A percentile compares a stretch with the other conserved stretches of the same genome.
These are phyloP conservation scores for Fusarium tjaetaba DNA, from an alignment of 2,329 filamentous ascomycete genomes.

Conservation along the genomic window DNA sequence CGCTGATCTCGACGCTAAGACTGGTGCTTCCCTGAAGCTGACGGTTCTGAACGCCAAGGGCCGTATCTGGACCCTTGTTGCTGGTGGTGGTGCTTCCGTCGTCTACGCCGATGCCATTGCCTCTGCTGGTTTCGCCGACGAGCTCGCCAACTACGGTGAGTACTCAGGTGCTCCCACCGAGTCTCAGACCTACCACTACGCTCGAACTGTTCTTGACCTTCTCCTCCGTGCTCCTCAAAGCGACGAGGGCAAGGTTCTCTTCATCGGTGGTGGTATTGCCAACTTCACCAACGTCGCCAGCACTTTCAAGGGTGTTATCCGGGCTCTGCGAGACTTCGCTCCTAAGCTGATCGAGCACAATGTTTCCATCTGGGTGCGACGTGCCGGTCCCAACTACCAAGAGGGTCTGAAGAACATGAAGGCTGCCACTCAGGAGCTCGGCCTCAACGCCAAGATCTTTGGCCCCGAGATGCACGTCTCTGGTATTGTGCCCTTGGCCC, in stretches of 20 bases:
- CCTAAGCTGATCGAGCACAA: constrained; percentile 93
- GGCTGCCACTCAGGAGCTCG: constrained; percentile 90
- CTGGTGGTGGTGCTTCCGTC: constrained; percentile 98
- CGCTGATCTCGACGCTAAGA: constrained; percentile 98
- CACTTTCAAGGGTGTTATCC: constrained; percentile 99
- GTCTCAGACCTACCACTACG: constrained; percentile 99
- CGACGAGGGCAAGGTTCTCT: constrained; percentile 96
- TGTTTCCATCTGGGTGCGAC: constrained; percentile 94
- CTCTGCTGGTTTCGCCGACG: constrained; percentile 91
- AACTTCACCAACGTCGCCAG: constrained; percentile 99
- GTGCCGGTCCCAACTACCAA: constrained; percentile 95
- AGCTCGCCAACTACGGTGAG: constrained; percentile 99
- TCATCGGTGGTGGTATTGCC: constrained; percentile 99
- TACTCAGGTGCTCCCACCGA: constrained; percentile 99
- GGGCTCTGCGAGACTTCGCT: constrained; percentile 90
- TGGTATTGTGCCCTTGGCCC: constrained; percentile 93
- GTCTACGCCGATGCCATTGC: constrained; percentile 99
- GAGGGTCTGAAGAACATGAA: constrained; percentile 99
- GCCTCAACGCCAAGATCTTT: constrained; percentile 74
- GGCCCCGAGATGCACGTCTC: constrained; percentile 93
- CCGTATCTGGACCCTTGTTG: constrained; percentile 97
- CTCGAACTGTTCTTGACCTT: constrained; percentile 93
- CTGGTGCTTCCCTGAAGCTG: constrained; percentile 97
- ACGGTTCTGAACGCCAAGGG: constrained; percentile 93
- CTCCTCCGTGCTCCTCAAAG: constrained; percentile 91